phyloP scores from a whole-genome alignment of 768 basidiomycete genomes.

The Lactarius hengduanensis region DNA sequence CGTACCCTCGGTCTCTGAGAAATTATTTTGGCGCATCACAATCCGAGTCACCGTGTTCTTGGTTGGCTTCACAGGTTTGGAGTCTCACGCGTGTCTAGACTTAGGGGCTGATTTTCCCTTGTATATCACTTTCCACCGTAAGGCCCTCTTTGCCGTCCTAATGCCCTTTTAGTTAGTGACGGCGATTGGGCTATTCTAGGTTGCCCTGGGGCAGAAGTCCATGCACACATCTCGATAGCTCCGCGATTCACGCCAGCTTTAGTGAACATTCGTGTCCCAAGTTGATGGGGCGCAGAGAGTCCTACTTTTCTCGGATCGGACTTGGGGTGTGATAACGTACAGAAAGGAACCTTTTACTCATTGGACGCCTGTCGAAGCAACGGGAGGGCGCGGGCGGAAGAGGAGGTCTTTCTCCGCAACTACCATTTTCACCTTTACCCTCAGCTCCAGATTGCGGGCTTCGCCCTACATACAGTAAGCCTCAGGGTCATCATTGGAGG shows the following conservation, averaged over 20 bases:
- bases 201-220: conserved; percentile 11
- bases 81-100: conserved; percentile 4
- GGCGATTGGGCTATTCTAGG: background rate
- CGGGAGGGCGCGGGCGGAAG: background rate
- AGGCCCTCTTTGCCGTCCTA: conserved; percentile 21
- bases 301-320: conserved; percentile 12
- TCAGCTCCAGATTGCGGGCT: background rate
- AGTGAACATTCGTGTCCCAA: conserved; percentile 10
- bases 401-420: conserved; percentile 7
- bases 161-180: conserved; percentile 10
- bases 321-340: conserved; percentile 6
- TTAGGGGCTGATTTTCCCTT: conserved; percentile 14
- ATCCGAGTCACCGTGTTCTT: conserved; percentile 17
- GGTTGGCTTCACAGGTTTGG: conserved; percentile 1
- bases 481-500: conserved; percentile 11
- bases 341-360: conserved; percentile 10
- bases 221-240: conserved; percentile 18
- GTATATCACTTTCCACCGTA: background rate
- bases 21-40: conserved; percentile 17
- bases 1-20: conserved; percentile 20
- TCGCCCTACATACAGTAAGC: conserved; percentile 5
- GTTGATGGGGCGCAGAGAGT: conserved; percentile 8
- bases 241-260: conserved; percentile 21
- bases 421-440: conserved; percentile 6
- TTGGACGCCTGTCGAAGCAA: conserved; percentile 15